These are phyloP conservation scores for Salix viminalis DNA, from an alignment of 345 rosid species.

Conservation along the genomic window DNA sequence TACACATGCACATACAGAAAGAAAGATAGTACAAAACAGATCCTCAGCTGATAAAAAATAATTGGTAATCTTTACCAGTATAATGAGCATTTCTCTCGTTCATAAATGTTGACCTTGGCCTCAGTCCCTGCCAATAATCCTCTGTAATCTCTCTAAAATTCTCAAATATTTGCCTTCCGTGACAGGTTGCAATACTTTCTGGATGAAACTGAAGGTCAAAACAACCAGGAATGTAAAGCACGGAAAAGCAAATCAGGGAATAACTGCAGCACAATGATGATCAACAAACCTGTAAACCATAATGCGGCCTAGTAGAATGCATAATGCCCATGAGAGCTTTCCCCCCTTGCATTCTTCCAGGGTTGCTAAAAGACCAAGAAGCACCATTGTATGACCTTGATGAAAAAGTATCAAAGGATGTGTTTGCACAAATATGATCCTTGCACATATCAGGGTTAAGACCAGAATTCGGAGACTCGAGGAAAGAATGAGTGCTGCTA, in stretches of 20 bases:
- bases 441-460: constrained; percentile 23
- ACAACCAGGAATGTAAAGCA: constrained; percentile 22
- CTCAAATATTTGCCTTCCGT: constrained; percentile 69
- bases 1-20: not conserved
- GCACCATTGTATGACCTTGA: constrained; percentile 26
- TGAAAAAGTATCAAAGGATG: constrained; percentile 25
- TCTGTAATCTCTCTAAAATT: constrained; percentile 74
- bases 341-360: constrained; percentile 25
- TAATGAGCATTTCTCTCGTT: constrained; percentile 32
- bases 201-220: constrained; percentile 73
- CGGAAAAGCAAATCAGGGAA: not conserved
- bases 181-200: constrained; percentile 82
- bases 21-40: not conserved
- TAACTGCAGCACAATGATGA: not conserved
- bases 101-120: constrained; percentile 29
- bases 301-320: constrained; percentile 90
- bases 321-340: constrained; percentile 78
- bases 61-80: constrained; percentile 42
- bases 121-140: constrained; percentile 55
- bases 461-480: constrained; percentile 36
- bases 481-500: constrained; percentile 46
- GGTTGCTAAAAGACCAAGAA: constrained; percentile 24
- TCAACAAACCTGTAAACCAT: constrained; percentile 77
- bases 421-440: constrained; percentile 21
- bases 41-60: not conserved